These are phyloP conservation scores for Fusarium foetens DNA, from an alignment of 2,329 filamentous ascomycete species.

Conservation along the genomic window DNA sequence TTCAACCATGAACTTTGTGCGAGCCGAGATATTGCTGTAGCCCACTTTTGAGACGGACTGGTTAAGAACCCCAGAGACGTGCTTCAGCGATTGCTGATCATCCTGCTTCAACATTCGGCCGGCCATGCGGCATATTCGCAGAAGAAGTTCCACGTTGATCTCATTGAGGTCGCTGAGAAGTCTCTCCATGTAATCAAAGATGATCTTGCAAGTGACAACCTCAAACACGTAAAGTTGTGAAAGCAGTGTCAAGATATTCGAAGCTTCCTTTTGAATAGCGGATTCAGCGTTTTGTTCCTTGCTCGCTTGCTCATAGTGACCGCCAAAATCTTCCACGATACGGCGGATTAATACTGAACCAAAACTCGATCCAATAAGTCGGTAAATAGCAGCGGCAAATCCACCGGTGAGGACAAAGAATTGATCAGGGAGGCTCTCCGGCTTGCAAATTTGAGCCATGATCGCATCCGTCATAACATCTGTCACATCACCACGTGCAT, in stretches of 20 bases:
- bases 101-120: conserved; percentile 88
- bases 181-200: conserved; percentile 90
- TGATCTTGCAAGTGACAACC: conserved; percentile 80
- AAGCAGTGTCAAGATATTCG: conserved; percentile 84
- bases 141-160: conserved; percentile 85
- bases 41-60: conserved; percentile 75
- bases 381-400: conserved; percentile 89
- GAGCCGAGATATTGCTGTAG: conserved; percentile 78
- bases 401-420: conserved; percentile 92
- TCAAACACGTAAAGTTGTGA: conserved; percentile 94
- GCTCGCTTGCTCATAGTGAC: conserved; percentile 64
- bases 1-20: conserved; percentile 98
- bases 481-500: conserved; percentile 90
- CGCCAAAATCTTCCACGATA: conserved; percentile 79
- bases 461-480: conserved; percentile 81
- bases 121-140: conserved; percentile 84
- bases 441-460: conserved; percentile 81
- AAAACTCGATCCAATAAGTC: conserved; percentile 86
- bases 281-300: conserved; percentile 54
- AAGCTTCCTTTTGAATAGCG: conserved; percentile 52
- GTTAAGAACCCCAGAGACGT: conserved; percentile 84
- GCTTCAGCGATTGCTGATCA: conserved; percentile 87
- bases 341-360: conserved; percentile 86
- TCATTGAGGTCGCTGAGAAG: conserved; percentile 82
- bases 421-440: conserved; percentile 82